Conservation (phyloP, 2,329 filamentous ascomycete species). For the Verruconis gallopava region DNA sequence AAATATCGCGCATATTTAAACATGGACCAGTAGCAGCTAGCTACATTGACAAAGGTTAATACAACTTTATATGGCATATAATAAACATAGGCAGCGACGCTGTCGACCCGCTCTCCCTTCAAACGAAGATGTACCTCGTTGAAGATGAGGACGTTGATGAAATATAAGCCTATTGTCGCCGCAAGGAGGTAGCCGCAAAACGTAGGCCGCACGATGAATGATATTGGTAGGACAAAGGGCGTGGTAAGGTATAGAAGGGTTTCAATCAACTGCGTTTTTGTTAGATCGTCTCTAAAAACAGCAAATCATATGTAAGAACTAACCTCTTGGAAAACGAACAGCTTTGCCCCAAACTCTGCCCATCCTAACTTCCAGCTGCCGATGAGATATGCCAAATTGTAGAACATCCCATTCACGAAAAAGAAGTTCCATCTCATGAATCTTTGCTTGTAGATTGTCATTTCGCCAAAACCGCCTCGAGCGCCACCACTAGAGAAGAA, state of each 20-base stretch:
- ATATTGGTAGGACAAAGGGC: conserved; percentile 34
- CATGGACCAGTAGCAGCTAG: too few species aligned
- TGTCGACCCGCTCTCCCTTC: conserved; percentile 29
- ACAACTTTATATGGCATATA: not conserved
- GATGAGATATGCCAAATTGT: too few species aligned
- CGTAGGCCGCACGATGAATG: conserved; percentile 28
- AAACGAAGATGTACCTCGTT: conserved; percentile 35
- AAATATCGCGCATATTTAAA: too few species aligned
- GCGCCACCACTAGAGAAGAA: too few species aligned
- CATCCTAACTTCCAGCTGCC: too few species aligned
- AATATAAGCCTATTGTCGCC: conserved; percentile 30
- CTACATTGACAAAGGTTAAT: not conserved
- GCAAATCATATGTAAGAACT: too few species aligned
- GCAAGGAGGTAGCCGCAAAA: conserved; percentile 29
- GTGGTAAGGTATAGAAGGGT: conserved; percentile 33
- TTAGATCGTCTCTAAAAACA: not conserved
- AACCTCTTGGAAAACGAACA: too few species aligned
- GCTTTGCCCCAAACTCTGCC: too few species aligned
- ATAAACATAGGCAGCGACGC: not conserved
- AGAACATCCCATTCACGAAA: too few species aligned
- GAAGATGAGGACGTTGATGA: conserved; percentile 33
- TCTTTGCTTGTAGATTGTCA: too few species aligned
- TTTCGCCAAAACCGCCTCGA: too few species aligned
- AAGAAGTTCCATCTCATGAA: too few species aligned
- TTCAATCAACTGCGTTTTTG: conserved; percentile 35